phyloP scores from a whole-genome alignment of 768 basidiomycete species.

The Nidula microcarpa region DNA sequence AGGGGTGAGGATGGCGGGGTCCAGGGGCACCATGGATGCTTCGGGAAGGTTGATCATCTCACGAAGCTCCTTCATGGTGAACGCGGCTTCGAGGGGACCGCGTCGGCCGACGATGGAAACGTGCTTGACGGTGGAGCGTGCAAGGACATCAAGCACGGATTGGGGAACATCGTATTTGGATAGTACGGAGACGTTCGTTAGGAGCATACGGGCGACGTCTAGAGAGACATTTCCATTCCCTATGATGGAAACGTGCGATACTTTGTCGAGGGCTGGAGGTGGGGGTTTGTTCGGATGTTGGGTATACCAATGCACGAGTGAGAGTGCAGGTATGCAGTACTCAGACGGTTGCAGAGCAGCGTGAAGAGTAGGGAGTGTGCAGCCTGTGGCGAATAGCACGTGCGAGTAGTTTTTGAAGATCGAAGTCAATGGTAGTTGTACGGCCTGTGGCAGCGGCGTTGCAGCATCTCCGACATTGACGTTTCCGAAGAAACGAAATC shows the following conservation, averaged over 20 bases:
- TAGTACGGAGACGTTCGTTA: conserved; percentile 64
- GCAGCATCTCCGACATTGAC: conserved; percentile 51
- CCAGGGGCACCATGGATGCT: conserved; percentile 64
- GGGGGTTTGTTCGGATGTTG: conserved; percentile 71
- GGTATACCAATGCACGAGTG: conserved; percentile 96
- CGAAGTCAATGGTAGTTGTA: conserved; percentile 55
- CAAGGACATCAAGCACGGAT: conserved; percentile 66
- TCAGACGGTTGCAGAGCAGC: conserved; percentile 43
- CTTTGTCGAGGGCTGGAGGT: conserved; percentile 61
- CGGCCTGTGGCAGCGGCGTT: conserved; percentile 45
- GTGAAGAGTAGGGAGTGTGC: conserved; percentile 62
- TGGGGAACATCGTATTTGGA: conserved; percentile 75
- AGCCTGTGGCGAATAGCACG: conserved; percentile 84
- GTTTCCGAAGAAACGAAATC: conserved; percentile 91
- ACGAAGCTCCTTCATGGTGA: conserved; percentile 89
- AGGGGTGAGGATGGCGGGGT: conserved; percentile 35
- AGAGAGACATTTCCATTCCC: conserved; percentile 96
- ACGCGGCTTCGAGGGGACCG: conserved; percentile 85
- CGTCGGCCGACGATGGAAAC: conserved; percentile 84
- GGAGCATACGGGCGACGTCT: conserved; percentile 87
- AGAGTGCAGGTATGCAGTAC: conserved; percentile 69
- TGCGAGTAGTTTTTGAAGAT: conserved; percentile 78
- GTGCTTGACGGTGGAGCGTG: conserved; percentile 59
- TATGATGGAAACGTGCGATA: conserved; percentile 75
- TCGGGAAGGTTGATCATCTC: conserved; percentile 73